These are phyloP conservation scores for Sporisorium reilianum DNA, from an alignment of 1,284 basidiomycete genomes.

Conservation along the genomic window DNA sequence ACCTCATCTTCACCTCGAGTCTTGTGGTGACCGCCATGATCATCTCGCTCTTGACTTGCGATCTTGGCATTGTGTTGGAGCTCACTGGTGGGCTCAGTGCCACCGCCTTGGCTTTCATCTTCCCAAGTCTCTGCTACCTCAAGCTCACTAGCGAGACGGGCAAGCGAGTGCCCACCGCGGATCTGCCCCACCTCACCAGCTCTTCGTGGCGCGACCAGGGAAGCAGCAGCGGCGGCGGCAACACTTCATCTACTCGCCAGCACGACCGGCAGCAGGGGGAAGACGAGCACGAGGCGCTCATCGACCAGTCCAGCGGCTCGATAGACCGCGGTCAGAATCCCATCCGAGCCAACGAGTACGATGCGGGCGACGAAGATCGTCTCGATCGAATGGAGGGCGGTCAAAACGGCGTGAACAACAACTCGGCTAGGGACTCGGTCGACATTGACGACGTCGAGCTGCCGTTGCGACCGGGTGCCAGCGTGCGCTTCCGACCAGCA, in stretches of 20 bases:
- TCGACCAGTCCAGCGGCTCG: slow-evolving; percentile 33
- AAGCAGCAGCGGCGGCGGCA: neutral
- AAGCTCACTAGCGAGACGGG: slow-evolving; percentile 62
- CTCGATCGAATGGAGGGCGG: slow-evolving; percentile 48
- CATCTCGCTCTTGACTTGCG: slow-evolving; percentile 93
- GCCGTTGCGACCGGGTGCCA: slow-evolving; percentile 65
- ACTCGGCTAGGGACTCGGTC: slow-evolving; percentile 27
- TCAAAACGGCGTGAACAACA: slow-evolving; percentile 4
- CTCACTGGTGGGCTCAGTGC: slow-evolving; percentile 95
- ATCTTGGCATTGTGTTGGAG: slow-evolving; percentile 96
- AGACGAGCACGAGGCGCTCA: slow-evolving; percentile 25
- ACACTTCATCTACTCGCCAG: neutral
- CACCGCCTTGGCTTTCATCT: slow-evolving; percentile 91
- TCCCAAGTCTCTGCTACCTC: slow-evolving; percentile 69
- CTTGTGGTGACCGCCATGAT: slow-evolving; percentile 84
- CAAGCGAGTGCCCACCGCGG: slow-evolving; percentile 42
- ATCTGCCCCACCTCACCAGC: slow-evolving; percentile 32
- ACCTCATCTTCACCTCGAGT: slow-evolving; percentile 88
- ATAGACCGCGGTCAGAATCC: slow-evolving; percentile 24
- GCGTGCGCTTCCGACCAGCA: slow-evolving; percentile 46
- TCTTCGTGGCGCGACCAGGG: slow-evolving; percentile 27
- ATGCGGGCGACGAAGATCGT: slow-evolving; percentile 36
- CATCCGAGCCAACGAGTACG: slow-evolving; percentile 36
- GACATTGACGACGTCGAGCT: slow-evolving; percentile 63
- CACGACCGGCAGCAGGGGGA: slow-evolving; percentile 8